A percentile compares a stretch with the other conserved stretches of the same genome.
These are phyloP conservation scores for Ilex aquifolium DNA, from an alignment of 257 asterid genomes.

Conservation along the genomic window DNA sequence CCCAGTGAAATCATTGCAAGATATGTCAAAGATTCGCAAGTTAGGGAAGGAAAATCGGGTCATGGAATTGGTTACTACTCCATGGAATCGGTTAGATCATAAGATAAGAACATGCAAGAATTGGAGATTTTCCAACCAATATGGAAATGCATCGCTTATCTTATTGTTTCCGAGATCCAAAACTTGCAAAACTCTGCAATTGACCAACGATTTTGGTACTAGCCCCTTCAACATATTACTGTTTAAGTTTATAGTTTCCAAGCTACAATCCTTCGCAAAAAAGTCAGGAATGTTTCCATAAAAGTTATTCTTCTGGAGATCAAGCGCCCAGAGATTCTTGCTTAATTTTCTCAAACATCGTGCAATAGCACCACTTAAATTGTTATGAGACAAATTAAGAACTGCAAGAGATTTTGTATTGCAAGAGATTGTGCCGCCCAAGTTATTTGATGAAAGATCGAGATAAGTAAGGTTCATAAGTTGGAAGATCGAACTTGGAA, in stretches of 20 bases:
- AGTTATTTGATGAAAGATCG: too few species aligned
- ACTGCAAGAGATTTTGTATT: not conserved
- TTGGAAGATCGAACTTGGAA: too few species aligned
- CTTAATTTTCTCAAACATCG: constrained; percentile 14
- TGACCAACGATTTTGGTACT: constrained; percentile 8
- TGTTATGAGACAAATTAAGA: constrained; percentile 17
- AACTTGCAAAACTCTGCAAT: constrained; percentile 11
- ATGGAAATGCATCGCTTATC: constrained; percentile 14
- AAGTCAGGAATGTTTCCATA: constrained; percentile 9
- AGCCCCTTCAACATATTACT: constrained; percentile 13
- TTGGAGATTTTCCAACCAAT: constrained; percentile 8
- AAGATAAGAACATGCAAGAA: constrained; percentile 5
- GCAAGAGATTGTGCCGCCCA: too few species aligned
- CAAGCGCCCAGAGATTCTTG: constrained; percentile 1
- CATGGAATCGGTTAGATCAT: constrained; percentile 8
- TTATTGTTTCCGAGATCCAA: constrained; percentile 13
- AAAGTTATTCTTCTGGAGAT: constrained; percentile 12
- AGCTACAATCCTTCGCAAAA: not conserved
- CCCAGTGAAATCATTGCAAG: constrained; percentile 10
- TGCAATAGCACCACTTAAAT: not conserved
- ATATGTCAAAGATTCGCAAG: constrained; percentile 15
- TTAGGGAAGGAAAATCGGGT: not conserved
- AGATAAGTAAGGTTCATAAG: too few species aligned
- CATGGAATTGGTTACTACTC: not conserved
- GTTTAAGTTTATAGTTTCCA: not conserved